Base-by-base conservation (phyloP, 208 protist species). In the Trypanosoma lewisi region DNA sequence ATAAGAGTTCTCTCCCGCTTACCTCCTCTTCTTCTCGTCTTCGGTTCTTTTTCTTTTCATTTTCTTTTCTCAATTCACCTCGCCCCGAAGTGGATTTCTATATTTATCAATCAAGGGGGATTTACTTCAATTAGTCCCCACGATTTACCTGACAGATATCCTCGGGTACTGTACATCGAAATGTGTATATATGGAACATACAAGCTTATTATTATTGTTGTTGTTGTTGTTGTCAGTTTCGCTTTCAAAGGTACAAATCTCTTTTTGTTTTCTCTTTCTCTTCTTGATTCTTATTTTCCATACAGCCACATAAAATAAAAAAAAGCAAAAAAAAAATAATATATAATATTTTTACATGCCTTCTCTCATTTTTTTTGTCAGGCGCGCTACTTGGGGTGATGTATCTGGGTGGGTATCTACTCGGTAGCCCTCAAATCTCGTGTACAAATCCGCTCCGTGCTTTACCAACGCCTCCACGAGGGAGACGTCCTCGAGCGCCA, bases 391-490 rank as follows among this genome's bases (percentile, higher is more conserved):
- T n/a, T 78, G 69, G 4, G 83, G 85, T 19, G 75, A 67, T 3
- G 87, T 96, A 53, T 92, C 81, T 1, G 90, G 90, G 63, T 96
- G 87, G 11, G 71, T 64, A 44, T 92, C 85, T 7, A 87, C 72
- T 30, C 85, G 81, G 33, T 74, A 83, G 14, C 85, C 87, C 52
- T 94, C 59, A 65, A 73, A 96, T 45, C 80, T 90, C 19, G 61
- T 58, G 52, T 82, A 87, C 23, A 88, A 58, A 52, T 96, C 79
- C 0, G 83, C 87, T 0, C 90, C 90, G 30, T 73, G 72, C 33
- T 89, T 78, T 7, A 94, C 67, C 11, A 96, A 73, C 8, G 73
- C 73, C 44, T 85, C 69, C 2, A 86, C 82, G 19, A 96, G 67
- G 4, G 83, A 68, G 9, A 77, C 45, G 59, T 91, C 78, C 39